These are phyloP conservation scores for Cinnamomum chago DNA, from an alignment of 164 flowering plant species.

Conservation along the genomic window DNA sequence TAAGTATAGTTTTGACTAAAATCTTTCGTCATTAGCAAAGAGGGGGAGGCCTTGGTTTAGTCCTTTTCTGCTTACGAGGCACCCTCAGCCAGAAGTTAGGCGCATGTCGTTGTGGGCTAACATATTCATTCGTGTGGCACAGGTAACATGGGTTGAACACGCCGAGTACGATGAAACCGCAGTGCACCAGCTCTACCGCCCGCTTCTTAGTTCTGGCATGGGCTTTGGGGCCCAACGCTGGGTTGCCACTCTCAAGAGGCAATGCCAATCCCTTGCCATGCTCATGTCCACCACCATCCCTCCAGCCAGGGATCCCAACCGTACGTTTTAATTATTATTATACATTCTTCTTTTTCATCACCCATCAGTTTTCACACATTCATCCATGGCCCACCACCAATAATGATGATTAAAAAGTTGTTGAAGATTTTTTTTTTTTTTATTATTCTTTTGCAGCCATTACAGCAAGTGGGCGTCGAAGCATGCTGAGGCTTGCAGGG, in stretches of 20 bases:
- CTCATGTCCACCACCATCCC: conserved; percentile 76
- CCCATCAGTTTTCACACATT: too few relatives aligned
- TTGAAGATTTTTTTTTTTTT: too few relatives aligned
- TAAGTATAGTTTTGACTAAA: too few relatives aligned
- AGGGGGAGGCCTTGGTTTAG: neutral
- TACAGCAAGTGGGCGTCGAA: conserved; percentile 68
- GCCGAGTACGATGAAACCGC: conserved; percentile 78
- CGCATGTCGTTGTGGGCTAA: neutral
- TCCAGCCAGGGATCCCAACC: conserved; percentile 52
- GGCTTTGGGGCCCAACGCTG: conserved; percentile 95
- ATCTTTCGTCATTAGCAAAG: neutral
- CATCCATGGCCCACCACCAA: neutral
- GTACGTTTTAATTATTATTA: conserved; percentile 19
- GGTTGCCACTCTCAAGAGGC: conserved; percentile 89
- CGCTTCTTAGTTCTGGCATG: conserved; percentile 69
- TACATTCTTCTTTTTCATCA: neutral
- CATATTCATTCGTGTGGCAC: conserved; percentile 3
- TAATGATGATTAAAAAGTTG: neutral
- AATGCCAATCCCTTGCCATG: conserved; percentile 88
- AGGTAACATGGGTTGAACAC: conserved; percentile 99
- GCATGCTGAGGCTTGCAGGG: conserved; percentile 97
- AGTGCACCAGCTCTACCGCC: conserved; percentile 77
- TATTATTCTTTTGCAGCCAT: conserved; percentile 38
- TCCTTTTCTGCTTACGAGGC: neutral
- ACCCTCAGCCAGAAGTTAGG: neutral